Evolutionary conservation across 495 filamentous ascomycete species (phyloP).

Genomic region (Lepraria neglecta): DNA sequence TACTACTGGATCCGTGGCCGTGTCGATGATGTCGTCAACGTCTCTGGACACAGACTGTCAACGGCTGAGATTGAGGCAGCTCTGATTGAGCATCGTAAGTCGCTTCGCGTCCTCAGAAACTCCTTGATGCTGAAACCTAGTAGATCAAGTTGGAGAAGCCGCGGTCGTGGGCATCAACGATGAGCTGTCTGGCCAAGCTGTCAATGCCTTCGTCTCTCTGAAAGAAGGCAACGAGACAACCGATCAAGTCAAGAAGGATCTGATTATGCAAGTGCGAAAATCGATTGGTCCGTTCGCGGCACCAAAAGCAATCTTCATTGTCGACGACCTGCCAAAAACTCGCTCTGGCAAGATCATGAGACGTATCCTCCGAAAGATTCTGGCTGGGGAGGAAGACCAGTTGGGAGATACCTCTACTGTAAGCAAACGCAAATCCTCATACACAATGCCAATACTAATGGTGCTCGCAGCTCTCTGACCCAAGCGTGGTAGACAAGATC

Average conservation of each 20-base stretch:
- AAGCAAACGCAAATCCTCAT: conserved; percentile 33
- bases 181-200: conserved; percentile 91
- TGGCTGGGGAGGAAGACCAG: conserved; percentile 94
- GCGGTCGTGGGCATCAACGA: conserved; percentile 92
- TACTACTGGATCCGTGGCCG: conserved; percentile 99
- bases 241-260: conserved; percentile 84
- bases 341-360: conserved; percentile 98
- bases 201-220: conserved; percentile 92
- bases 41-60: conserved; percentile 89
- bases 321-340: conserved; percentile 93
- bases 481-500: conserved; percentile 81
- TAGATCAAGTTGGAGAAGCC: conserved; percentile 77
- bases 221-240: conserved; percentile 76
- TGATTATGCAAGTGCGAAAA: conserved; percentile 90
- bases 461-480: conserved; percentile 69
- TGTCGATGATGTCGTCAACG: conserved; percentile 98
- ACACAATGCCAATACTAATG: conserved; percentile 34
- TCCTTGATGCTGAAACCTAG: conserved; percentile 10
- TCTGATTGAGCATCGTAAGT: conserved; percentile 79
- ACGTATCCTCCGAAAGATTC: conserved; percentile 90
- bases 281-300: conserved; percentile 96
- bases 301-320: conserved; percentile 84
- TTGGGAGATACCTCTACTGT: conserved; percentile 90
- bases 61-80: conserved; percentile 98
- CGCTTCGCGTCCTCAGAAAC: not conserved